phyloP scores from a whole-genome alignment of 768 basidiomycete species.

The Psilocybe cubensis region DNA sequence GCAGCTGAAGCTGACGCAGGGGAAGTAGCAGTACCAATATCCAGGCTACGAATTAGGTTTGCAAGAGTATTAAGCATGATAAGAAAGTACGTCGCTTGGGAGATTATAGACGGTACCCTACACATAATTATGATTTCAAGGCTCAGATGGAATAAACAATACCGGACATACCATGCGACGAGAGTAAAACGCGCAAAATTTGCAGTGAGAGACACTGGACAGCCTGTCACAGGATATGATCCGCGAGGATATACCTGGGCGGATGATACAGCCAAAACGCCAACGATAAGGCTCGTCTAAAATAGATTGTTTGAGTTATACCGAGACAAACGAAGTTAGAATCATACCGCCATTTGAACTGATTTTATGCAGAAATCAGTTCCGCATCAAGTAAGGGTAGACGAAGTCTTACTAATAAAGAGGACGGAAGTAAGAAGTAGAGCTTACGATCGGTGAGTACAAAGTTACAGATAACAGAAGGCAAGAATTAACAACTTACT shows the following conservation, averaged over 20 bases:
- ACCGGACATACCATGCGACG: slow-evolving; percentile 17
- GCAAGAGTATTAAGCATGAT: slow-evolving; percentile 21
- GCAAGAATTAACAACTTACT: slow-evolving; percentile 12
- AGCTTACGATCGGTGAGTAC: slow-evolving; percentile 3
- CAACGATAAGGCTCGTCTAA: slow-evolving; percentile 22
- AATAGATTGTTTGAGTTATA: background rate
- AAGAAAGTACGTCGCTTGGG: slow-evolving; percentile 18
- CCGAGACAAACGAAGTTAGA: background rate
- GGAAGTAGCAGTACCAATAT: background rate
- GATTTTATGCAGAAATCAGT: background rate
- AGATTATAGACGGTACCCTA: slow-evolving; percentile 22
- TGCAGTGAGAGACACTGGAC: slow-evolving; percentile 8
- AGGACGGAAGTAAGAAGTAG: slow-evolving; percentile 16
- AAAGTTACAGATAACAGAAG: too few relatives aligned
- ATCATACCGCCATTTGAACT: slow-evolving; percentile 22
- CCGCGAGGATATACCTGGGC: background rate
- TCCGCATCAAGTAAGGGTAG: background rate
- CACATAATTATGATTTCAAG: background rate
- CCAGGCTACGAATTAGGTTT: slow-evolving; percentile 18
- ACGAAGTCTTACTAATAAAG: slow-evolving; percentile 16
- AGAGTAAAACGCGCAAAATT: slow-evolving; percentile 18
- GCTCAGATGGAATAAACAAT: background rate
- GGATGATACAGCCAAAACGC: slow-evolving; percentile 12
- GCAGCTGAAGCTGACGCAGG: background rate
- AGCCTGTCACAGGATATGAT: slow-evolving; percentile 13